A percentile compares a stretch with the other conserved stretches of the same genome.
phyloP scores from a whole-genome alignment of 164 flowering plant species.

The Tetracentron sinense region DNA sequence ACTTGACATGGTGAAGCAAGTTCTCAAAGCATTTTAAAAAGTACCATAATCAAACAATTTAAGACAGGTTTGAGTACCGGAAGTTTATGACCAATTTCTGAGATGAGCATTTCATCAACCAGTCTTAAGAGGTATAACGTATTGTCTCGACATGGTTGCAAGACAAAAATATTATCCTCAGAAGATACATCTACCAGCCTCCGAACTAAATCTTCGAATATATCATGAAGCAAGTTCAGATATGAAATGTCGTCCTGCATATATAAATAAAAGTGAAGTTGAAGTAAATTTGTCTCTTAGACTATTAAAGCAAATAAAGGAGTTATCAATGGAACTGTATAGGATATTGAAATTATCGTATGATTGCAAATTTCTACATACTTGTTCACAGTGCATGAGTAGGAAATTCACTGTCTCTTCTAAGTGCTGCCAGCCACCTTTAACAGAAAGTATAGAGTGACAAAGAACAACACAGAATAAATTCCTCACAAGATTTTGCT shows the following conservation, averaged over 20 bases:
- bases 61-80: constrained; percentile 47
- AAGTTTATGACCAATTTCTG: constrained; percentile 60
- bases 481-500: constrained; percentile 51
- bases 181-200: constrained; percentile 55
- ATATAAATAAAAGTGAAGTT: constrained; percentile 5
- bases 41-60: constrained; percentile 1
- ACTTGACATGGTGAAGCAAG: background rate
- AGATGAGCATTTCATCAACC: constrained; percentile 84
- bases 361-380: constrained; percentile 26
- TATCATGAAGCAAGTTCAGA: constrained; percentile 57
- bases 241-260: constrained; percentile 54
- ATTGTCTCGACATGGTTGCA: constrained; percentile 97
- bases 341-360: background rate
- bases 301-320: background rate
- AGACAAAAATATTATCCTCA: constrained; percentile 65
- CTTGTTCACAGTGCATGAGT: constrained; percentile 55
- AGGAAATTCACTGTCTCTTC: constrained; percentile 89
- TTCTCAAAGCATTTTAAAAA: background rate
- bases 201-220: constrained; percentile 66
- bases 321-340: background rate
- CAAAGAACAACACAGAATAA: constrained; percentile 76
- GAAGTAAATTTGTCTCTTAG: background rate
- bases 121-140: constrained; percentile 70
- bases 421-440: constrained; percentile 98
- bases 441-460: constrained; percentile 62